Evolutionary conservation across 371 early-diverging fungal species (phyloP), one percentile per base, ranked within the genome.

Genomic region (Mucor racemosus): DNA sequence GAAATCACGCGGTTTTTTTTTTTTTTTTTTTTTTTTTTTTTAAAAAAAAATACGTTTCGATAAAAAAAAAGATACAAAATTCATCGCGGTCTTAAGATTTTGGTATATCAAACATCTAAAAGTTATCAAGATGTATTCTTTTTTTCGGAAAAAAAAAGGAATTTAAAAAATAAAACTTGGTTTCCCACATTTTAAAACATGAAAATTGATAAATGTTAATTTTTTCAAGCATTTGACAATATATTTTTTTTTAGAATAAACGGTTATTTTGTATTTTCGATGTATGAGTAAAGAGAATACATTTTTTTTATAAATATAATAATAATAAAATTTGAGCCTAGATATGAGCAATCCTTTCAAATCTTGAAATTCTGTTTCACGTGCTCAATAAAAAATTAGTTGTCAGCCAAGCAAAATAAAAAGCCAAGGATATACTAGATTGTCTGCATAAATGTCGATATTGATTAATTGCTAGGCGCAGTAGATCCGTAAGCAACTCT

Each of bases 401-500:
- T 58, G 26, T 53, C 53, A 53, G 35, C 55, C 33, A 55, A 55
- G 35, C 26, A 55, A 33, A 34, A 31, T 15, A 4, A 26, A 50
- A n/a, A 35, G 11, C 21, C 26, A 58, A 58, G 57, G 10, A 17
- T 6, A 39, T 44, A 44, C 17, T 44, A 17, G 0, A 5, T n/a
- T n/a, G 44, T 17, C 53, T 53, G 53, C 53, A 55, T 35, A 35
- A 53, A 34, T 34, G 9, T 55, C 14, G 31, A 6, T 33, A 34
- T 35, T 0, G 8, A 34, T 64, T 36, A 46, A 19, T 56, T 57
- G 13, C 17, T 54, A 7, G 62, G 68, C 14, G 38, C 33, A 31
- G 62, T 62, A n/a, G 68, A 15, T 7, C 68, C 68, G 53, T 68
- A 68, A n/a, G 13, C 55, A 8, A 79, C 76, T 36, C 76, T 71